Conservation (phyloP, 768 basidiomycete genomes). For the Sistotremastrum suecicum region DNA sequence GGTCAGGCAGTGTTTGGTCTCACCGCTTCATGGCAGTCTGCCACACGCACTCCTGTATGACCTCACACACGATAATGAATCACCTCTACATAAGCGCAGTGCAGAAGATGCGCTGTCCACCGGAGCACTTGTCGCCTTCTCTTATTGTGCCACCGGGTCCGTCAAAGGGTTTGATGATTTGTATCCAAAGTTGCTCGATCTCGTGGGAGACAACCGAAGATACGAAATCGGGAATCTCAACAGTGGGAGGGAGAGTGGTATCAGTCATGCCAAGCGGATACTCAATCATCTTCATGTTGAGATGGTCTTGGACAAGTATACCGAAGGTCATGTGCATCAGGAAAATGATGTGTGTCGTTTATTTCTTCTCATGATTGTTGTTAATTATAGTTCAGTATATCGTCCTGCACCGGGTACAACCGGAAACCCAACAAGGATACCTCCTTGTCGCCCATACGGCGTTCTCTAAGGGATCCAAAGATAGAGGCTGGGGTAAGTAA, state of each 20-base stretch:
- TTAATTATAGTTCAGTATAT: constrained; percentile 56
- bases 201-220: constrained; percentile 69
- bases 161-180: constrained; percentile 97
- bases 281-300: constrained; percentile 48
- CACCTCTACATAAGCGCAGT: constrained; percentile 75
- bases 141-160: constrained; percentile 76
- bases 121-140: constrained; percentile 86
- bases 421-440: constrained; percentile 81
- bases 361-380: not conserved
- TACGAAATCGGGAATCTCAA: constrained; percentile 55
- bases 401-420: constrained; percentile 83
- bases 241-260: constrained; percentile 18
- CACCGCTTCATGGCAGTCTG: constrained; percentile 66
- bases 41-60: constrained; percentile 95
- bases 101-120: constrained; percentile 94
- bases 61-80: constrained; percentile 95
- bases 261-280: constrained; percentile 23
- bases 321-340: constrained; percentile 93
- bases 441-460: constrained; percentile 86
- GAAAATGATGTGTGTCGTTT: constrained; percentile 71
- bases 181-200: constrained; percentile 85
- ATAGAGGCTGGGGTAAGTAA: constrained; percentile 62
- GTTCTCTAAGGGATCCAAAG: constrained; percentile 70
- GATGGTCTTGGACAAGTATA: constrained; percentile 70
- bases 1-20: constrained; percentile 56